phyloP scores from a whole-genome alignment of 2,329 filamentous ascomycete genomes.

The Dactylonectria estremocensis region DNA sequence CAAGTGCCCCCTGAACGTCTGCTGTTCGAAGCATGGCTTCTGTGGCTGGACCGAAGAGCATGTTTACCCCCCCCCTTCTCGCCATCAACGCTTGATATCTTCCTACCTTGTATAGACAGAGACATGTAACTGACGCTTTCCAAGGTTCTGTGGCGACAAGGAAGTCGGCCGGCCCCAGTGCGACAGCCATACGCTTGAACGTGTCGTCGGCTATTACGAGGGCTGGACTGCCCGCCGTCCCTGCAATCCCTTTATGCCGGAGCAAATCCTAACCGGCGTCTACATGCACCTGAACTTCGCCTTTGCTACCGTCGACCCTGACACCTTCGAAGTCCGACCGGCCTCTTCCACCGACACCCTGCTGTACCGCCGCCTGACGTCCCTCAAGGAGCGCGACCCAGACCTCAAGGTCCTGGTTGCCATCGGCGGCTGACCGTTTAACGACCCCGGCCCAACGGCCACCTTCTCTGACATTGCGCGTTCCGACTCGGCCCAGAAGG shows the following conservation, averaged over 20 bases:
- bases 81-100: no score
- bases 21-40: slow-evolving; percentile 54
- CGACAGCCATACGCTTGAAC: background rate
- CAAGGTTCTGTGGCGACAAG: slow-evolving; percentile 9
- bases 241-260: background rate
- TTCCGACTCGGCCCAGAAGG: background rate
- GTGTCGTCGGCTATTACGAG: slow-evolving; percentile 4
- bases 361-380: no score
- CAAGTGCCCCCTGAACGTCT: slow-evolving; percentile 55
- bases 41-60: slow-evolving; percentile 46
- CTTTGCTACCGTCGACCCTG: slow-evolving; percentile 4
- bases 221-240: background rate
- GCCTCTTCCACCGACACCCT: no score
- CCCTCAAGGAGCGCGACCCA: slow-evolving; percentile 45
- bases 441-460: slow-evolving; percentile 52
- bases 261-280: background rate
- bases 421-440: slow-evolving; percentile 61
- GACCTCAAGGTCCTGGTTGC: slow-evolving; percentile 56
- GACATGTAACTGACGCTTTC: no score
- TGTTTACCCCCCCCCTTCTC: no score
- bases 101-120: no score
- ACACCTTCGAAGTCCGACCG: background rate
- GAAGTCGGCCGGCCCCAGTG: slow-evolving; percentile 19
- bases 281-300: slow-evolving; percentile 6
- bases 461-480: slow-evolving; percentile 38